Conservation (phyloP, 495 filamentous ascomycete species). For the Podospora anserina region DNA sequence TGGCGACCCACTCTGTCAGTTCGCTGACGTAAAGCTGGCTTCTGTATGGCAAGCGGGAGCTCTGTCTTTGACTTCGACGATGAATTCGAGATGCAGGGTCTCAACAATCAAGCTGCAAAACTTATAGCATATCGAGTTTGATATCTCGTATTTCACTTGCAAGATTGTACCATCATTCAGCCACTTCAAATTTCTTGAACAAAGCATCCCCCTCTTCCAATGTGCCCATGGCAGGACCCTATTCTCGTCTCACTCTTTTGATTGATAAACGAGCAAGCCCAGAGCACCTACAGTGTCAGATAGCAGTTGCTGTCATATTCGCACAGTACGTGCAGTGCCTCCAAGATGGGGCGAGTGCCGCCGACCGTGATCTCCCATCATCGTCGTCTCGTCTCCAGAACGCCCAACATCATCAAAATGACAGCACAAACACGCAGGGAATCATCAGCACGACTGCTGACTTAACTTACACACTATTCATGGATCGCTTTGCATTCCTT, state of each 20-base stretch:
- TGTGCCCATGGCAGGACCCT: neutral
- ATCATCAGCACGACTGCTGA: conserved; percentile 3
- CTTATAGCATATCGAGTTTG: neutral
- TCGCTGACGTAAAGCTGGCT: conserved; percentile 16
- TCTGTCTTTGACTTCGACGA: neutral
- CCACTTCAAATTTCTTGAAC: no score
- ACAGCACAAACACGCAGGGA: conserved; percentile 5
- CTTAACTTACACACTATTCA: neutral
- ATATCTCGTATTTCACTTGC: neutral
- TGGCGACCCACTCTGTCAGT: neutral
- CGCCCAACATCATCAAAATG: conserved; percentile 17
- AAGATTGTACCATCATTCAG: neutral
- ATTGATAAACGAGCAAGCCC: neutral
- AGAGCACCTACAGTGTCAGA: neutral
- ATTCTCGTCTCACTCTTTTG: neutral
- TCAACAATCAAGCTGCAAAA: neutral
- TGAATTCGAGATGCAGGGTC: neutral
- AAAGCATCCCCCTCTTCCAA: neutral
- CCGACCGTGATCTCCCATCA: conserved; percentile 13
- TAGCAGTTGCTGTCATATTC: neutral
- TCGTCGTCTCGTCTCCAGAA: neutral
- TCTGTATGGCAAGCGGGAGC: neutral
- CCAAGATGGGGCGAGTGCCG: neutral
- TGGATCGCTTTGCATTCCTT: neutral
- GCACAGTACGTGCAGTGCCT: conserved; percentile 21